A percentile compares a stretch with the other conserved stretches of the same genome.
Evolutionary conservation across 2,329 filamentous ascomycete species (phyloP).

Genomic region (Graphilbum fragrans): DNA sequence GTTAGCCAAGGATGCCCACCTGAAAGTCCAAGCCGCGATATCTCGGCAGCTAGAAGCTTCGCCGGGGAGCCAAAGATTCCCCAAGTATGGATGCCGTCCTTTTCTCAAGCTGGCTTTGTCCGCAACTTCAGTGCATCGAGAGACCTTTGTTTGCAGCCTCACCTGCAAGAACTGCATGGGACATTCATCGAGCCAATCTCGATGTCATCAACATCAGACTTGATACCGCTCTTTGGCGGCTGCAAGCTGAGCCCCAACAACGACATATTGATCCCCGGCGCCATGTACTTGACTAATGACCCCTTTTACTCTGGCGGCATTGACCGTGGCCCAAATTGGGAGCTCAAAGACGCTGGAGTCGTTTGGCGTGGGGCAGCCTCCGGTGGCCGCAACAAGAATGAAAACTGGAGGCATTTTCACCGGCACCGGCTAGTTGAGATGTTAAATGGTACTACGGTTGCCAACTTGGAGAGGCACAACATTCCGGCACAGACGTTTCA

Average conservation of each 20-base stretch:
- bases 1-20: constrained; percentile 45
- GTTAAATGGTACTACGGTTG: constrained; percentile 51
- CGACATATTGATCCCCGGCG: constrained; percentile 48
- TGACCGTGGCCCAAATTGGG: constrained; percentile 44
- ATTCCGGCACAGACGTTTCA: constrained; percentile 33
- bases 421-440: constrained; percentile 60
- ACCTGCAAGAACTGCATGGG: constrained; percentile 32
- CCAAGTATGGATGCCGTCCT: constrained; percentile 12
- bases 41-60: constrained; percentile 25
- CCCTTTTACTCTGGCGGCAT: constrained; percentile 45
- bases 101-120: constrained; percentile 31
- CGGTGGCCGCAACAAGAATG: constrained; percentile 37
- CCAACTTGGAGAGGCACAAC: constrained; percentile 27
- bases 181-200: constrained; percentile 39
- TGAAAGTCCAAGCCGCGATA: constrained; percentile 32
- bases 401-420: constrained; percentile 57
- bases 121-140: constrained; percentile 41
- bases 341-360: constrained; percentile 39
- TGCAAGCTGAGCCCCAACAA: constrained; percentile 48
- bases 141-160: constrained; percentile 43
- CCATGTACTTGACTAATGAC: constrained; percentile 49
- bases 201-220: constrained; percentile 33
- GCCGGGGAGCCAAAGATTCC: constrained; percentile 10
- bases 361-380: constrained; percentile 56
- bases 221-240: constrained; percentile 46